Evolutionary conservation across 2,329 filamentous ascomycete species (phyloP).

Genomic region (Aspergillus tamarii): DNA sequence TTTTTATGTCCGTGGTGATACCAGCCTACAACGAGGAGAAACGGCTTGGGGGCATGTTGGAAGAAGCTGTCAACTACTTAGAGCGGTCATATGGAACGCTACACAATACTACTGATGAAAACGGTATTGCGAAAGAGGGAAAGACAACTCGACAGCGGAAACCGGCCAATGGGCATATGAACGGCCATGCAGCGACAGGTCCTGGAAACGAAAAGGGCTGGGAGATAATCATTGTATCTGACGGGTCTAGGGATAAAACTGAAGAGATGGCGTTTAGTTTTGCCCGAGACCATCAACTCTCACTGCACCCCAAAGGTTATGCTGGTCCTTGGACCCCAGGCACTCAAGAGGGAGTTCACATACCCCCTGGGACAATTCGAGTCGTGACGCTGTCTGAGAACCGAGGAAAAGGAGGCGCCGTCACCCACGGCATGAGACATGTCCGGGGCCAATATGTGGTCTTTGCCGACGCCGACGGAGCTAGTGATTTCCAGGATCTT

Average conservation of each 20-base stretch:
- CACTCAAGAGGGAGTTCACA: slow-evolving; percentile 52
- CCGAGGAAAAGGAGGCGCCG: slow-evolving; percentile 90
- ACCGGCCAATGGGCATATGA: slow-evolving; percentile 31
- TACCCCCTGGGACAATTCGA: slow-evolving; percentile 76
- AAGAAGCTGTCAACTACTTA: slow-evolving; percentile 87
- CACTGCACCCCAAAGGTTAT: slow-evolving; percentile 45
- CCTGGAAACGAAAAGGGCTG: slow-evolving; percentile 61
- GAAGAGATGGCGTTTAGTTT: slow-evolving; percentile 79
- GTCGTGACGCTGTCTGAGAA: slow-evolving; percentile 80
- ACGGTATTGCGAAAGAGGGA: slow-evolving; percentile 3
- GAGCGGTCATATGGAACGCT: slow-evolving; percentile 71
- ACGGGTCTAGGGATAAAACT: slow-evolving; percentile 83
- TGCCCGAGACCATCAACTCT: slow-evolving; percentile 67
- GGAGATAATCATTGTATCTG: slow-evolving; percentile 90
- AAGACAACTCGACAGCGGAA: slow-evolving; percentile 30
- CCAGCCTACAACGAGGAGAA: slow-evolving; percentile 95
- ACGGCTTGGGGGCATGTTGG: slow-evolving; percentile 79
- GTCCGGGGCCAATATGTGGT: slow-evolving; percentile 85
- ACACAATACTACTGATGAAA: slow-evolving; percentile 23
- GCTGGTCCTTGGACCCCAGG: slow-evolving; percentile 58
- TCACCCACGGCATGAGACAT: slow-evolving; percentile 93
- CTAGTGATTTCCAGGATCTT: slow-evolving; percentile 82
- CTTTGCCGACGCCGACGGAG: slow-evolving; percentile 95
- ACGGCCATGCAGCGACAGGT: slow-evolving; percentile 37
- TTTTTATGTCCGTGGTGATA: slow-evolving; percentile 90